Evolutionary conservation across 257 asterid species (phyloP), one percentile per base, ranked within the genome.

Genomic region (Pogostemon cablin): DNA sequence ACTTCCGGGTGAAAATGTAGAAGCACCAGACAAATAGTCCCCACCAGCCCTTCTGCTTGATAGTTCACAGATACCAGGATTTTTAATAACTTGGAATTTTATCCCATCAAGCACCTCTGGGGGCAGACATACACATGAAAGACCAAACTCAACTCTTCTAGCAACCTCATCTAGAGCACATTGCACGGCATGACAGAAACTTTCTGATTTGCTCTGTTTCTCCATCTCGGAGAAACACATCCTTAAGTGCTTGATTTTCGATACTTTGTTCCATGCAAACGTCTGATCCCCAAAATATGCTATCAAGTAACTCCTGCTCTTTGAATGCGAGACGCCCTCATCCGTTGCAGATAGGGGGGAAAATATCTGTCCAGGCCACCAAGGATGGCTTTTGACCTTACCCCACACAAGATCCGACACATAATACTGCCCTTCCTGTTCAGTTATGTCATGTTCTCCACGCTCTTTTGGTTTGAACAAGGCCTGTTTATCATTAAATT

Each of bases 361-460:
- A 73, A 87, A 75, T 75, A 93, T 79, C 83, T 85, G 91, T 34
- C 97, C 98, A 41, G 98, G 98, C 97, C 98, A 92, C 98, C 98
- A 92, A 3, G 96, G 97, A 83, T 92, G 96, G 78, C 93, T 71
- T 78, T 77, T 87, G 43, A 92, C 98, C 81, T 92, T 92, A 55
- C 91, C 96, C 98, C 98, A 92, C 47, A 92, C 98, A 4, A 92
- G 75, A 85, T 90, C 95, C 11, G 86, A 82, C 75, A 71, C 75
- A 7, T 61, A 50, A 82, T 74, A 90, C 25, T 75, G 80, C 5
- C 86, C 90, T 74, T 83, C 92, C 79, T 77, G 83, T 80, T 88
- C 89, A 10, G 70, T 43, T 42, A 60, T 58, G 53, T 20, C 58
- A 61, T 72, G 80, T 64, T 47, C 75, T 37, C 74, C 84, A 46